These are phyloP conservation scores for Catunica adiposa DNA, from an alignment of 2,329 filamentous ascomycete species.

Conservation along the genomic window DNA sequence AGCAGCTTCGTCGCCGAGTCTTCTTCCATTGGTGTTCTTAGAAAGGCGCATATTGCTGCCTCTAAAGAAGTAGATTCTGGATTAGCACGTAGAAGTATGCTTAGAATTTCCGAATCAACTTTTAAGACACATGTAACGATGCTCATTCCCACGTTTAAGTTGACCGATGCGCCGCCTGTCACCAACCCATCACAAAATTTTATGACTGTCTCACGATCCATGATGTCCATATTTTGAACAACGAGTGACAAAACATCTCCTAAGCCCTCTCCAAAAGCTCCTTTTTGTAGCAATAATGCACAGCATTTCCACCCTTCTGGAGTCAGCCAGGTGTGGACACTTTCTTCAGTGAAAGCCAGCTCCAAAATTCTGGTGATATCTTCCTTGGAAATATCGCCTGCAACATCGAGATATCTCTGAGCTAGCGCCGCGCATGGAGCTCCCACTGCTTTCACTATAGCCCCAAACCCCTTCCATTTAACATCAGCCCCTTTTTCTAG, in stretches of 20 bases:
- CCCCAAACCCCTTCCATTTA: constrained; percentile 2
- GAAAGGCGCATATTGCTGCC: neutral
- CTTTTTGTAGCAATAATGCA: constrained; percentile 30
- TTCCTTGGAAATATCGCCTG: neutral
- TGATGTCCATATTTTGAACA: constrained; percentile 2
- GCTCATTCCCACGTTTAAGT: no score
- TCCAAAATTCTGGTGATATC: constrained; percentile 5
- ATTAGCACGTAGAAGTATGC: constrained; percentile 16
- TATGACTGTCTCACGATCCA: neutral
- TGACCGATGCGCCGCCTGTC: neutral
- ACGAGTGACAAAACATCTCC: neutral
- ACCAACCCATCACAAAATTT: neutral
- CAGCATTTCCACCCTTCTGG: constrained; percentile 20
- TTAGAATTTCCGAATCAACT: no score
- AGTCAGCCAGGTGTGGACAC: constrained; percentile 5
- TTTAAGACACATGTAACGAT: no score
- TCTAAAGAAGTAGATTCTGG: neutral
- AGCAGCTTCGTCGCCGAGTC: no score
- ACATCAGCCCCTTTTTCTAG: constrained; percentile 6
- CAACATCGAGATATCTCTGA: neutral
- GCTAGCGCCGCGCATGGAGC: neutral
- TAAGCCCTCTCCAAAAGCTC: constrained; percentile 22
- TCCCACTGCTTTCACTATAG: constrained; percentile 3
- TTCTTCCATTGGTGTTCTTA: no score
- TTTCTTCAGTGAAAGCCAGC: neutral